These are phyloP conservation scores for Mimosa pudica DNA, from an alignment of 306 rosid species.

Conservation along the genomic window DNA sequence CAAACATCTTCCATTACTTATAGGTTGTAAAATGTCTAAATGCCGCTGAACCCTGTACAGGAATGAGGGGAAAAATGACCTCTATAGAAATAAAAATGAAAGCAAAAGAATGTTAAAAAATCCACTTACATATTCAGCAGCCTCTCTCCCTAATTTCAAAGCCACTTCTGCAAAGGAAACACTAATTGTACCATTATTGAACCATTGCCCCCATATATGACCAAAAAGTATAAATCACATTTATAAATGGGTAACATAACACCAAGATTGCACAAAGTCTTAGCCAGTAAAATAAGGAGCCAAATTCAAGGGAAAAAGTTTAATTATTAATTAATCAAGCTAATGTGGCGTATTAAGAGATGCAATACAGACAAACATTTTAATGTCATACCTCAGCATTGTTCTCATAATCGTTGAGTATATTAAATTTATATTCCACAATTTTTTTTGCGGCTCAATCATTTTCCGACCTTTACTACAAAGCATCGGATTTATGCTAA, in stretches of 20 bases:
- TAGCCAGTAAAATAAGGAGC: slow-evolving; percentile 17
- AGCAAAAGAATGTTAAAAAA: slow-evolving; percentile 50
- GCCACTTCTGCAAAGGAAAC: slow-evolving; percentile 72
- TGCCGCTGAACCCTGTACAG: too few relatives aligned
- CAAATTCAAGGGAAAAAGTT: neutral
- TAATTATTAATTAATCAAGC: slow-evolving; percentile 24
- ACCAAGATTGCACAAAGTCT: slow-evolving; percentile 17
- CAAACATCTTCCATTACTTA: too few relatives aligned
- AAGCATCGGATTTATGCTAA: slow-evolving; percentile 36
- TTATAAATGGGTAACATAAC: slow-evolving; percentile 21
- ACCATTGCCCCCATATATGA: too few relatives aligned
- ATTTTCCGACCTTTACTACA: slow-evolving; percentile 77
- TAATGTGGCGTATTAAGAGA: slow-evolving; percentile 12
- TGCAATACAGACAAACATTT: slow-evolving; percentile 23
- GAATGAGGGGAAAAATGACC: too few relatives aligned
- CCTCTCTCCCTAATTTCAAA: slow-evolving; percentile 90
- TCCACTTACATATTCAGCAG: slow-evolving; percentile 87
- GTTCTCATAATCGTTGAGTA: slow-evolving; percentile 72
- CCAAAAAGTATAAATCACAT: slow-evolving; percentile 38
- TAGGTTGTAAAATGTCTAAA: too few relatives aligned
- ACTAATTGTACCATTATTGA: too few relatives aligned
- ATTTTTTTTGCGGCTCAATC: slow-evolving; percentile 91
- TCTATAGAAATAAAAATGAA: too few relatives aligned
- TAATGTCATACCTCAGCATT: slow-evolving; percentile 72
- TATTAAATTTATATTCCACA: slow-evolving; percentile 83